Evolutionary conservation across 169 alveolate species (phyloP).

Genomic region (Eimeria necatrix): DNA sequence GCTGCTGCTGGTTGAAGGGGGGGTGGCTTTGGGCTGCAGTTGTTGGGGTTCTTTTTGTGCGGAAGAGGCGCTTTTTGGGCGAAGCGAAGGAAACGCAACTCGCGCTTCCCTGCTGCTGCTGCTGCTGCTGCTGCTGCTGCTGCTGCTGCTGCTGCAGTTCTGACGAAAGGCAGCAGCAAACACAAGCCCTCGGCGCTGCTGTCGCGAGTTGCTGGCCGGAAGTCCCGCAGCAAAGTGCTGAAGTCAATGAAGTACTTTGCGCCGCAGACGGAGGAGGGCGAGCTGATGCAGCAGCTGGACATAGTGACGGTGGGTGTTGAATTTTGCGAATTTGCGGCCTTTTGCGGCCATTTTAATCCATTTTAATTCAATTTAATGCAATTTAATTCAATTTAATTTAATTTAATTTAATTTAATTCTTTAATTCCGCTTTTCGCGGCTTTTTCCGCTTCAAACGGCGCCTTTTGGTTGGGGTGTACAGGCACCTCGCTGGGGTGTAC

Average conservation of each 20-base stretch:
- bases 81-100: too few relatives aligned
- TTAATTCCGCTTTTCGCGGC: not conserved
- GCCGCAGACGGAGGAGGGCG: constrained; percentile 9
- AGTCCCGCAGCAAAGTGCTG: not conserved
- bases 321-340: too few relatives aligned
- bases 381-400: too few relatives aligned
- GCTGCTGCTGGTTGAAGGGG: too few relatives aligned
- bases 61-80: too few relatives aligned
- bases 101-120: too few relatives aligned
- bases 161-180: constrained; percentile 1
- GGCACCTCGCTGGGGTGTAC: not conserved
- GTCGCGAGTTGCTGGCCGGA: constrained; percentile 9
- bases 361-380: too few relatives aligned
- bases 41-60: not conserved
- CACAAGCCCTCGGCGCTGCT: not conserved
- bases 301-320: constrained; percentile 7
- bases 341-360: too few relatives aligned
- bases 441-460: not conserved
- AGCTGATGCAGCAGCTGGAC: constrained; percentile 25
- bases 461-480: not conserved
- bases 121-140: too few relatives aligned
- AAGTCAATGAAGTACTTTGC: constrained; percentile 19
- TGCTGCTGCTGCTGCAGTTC: not conserved
- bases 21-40: not conserved
- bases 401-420: not conserved